phyloP scores from a whole-genome alignment of 768 basidiomycete species.

The Naematelia aurantialba region DNA sequence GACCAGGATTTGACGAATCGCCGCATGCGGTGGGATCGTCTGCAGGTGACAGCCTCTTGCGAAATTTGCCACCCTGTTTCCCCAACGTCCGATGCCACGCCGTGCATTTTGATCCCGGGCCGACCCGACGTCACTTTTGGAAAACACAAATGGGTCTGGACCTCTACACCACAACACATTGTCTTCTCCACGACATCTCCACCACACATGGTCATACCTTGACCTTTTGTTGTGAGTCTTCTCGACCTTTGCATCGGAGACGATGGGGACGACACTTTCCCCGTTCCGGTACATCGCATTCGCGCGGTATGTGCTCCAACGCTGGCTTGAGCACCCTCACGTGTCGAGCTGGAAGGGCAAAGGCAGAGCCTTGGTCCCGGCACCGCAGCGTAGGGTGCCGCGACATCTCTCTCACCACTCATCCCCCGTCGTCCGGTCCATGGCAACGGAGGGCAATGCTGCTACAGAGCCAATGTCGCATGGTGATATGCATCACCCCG shows the following conservation, averaged over 20 bases:
- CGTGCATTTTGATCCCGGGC: not conserved
- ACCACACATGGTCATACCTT: no score
- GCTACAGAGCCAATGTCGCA: not conserved
- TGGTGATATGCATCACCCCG: not conserved
- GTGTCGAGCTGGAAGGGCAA: constrained; percentile 25
- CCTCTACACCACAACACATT: not conserved
- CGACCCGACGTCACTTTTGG: not conserved
- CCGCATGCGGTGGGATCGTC: not conserved
- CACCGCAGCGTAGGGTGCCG: not conserved
- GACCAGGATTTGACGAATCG: no score
- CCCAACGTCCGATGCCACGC: not conserved
- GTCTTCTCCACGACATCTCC: no score
- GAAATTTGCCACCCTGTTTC: not conserved
- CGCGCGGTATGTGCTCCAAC: constrained; percentile 39
- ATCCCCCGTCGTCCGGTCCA: not conserved
- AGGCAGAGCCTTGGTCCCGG: constrained; percentile 4
- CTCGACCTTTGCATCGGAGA: not conserved
- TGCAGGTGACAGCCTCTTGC: not conserved
- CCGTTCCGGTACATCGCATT: constrained; percentile 46
- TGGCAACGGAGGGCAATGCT: not conserved
- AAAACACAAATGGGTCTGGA: no score
- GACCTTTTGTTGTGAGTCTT: not conserved
- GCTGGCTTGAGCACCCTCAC: constrained; percentile 28
- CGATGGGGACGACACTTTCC: constrained; percentile 29
- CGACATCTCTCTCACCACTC: no score